Evolutionary conservation across 2,329 filamentous ascomycete species (phyloP).

Genomic region (Epichloe baconii): DNA sequence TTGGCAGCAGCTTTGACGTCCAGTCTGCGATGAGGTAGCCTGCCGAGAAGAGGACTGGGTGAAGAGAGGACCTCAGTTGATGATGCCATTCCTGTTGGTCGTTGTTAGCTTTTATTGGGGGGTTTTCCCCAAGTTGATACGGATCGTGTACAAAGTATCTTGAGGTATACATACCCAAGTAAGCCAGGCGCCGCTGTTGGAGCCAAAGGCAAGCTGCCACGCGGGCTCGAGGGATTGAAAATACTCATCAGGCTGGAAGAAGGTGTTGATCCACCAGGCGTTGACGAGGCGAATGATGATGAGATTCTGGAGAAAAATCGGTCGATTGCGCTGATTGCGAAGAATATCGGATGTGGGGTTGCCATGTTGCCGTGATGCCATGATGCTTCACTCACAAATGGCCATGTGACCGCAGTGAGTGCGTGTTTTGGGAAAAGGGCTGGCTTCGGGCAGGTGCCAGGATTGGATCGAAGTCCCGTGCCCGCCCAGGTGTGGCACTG

Average conservation of each 20-base stretch:
- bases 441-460: too few relatives aligned
- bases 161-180: conserved; percentile 62
- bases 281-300: conserved; percentile 68
- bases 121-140: not conserved
- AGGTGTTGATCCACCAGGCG: conserved; percentile 66
- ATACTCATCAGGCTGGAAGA: conserved; percentile 97
- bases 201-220: conserved; percentile 77
- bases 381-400: conserved; percentile 6
- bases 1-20: conserved; percentile 39
- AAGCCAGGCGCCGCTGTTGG: conserved; percentile 69
- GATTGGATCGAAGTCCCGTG: not conserved
- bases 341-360: conserved; percentile 7
- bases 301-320: conserved; percentile 23
- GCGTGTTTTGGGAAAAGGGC: not conserved
- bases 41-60: conserved; percentile 74
- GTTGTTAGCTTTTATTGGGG: not conserved
- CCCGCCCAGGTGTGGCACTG: conserved; percentile 5
- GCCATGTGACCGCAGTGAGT: not conserved
- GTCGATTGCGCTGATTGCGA: conserved; percentile 9
- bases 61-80: conserved; percentile 76
- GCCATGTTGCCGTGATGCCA: conserved; percentile 8
- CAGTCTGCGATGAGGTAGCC: conserved; percentile 53
- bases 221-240: conserved; percentile 93
- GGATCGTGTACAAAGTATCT: conserved; percentile 7
- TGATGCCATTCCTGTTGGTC: conserved; percentile 79